Evolutionary conservation across 805 yeast species (phyloP), one percentile per base, ranked within the genome.

Genomic region (Monosporozyma aerobia): DNA sequence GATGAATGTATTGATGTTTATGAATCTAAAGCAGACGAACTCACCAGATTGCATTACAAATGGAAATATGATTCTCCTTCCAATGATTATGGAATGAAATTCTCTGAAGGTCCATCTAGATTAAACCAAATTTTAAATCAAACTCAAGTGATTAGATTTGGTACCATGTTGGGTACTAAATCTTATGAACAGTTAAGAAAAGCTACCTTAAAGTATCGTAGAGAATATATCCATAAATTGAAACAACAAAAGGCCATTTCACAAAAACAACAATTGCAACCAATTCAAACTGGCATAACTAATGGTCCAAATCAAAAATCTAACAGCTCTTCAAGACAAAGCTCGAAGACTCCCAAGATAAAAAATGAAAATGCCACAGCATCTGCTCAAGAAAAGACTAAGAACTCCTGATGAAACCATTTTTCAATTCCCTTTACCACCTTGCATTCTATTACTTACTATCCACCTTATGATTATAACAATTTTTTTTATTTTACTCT

Each of bases 111-210:
- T 67, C 97, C 97, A 0, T 82, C 96, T 0, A 77, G 79, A 52
- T 75, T 90, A 60, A 90, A 90, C 63, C 85, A 85, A 57, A 88
- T 90, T 44, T 80, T 89, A 13, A 84, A 84, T 51, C 92, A 83
- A 50, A 90, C 97, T 1, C 97, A 90, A 69, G 83, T 87, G 1
- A 87, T 92, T 32, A 75, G 97, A 54, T 90, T 90, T 69, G 96
- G 97, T 8, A 81, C 95, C 6, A 90, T 90, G 97, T 70, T 92
- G 33, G 74, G 90, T 44, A 81, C 94, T 3, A 92, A 90, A 67
- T 83, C 97, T 0, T 87, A 87, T 63, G 97, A 90, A 51, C 77
- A 83, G 49, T 72, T 83, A 57, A 74, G 88, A 60, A 89, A 90
- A 63, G 85, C 90, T 22, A 81, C 70, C 22, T 53, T 87, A 52